phyloP scores from a whole-genome alignment of 2,329 filamentous ascomycete species.

The Pseudogymnoascus pannorum region DNA sequence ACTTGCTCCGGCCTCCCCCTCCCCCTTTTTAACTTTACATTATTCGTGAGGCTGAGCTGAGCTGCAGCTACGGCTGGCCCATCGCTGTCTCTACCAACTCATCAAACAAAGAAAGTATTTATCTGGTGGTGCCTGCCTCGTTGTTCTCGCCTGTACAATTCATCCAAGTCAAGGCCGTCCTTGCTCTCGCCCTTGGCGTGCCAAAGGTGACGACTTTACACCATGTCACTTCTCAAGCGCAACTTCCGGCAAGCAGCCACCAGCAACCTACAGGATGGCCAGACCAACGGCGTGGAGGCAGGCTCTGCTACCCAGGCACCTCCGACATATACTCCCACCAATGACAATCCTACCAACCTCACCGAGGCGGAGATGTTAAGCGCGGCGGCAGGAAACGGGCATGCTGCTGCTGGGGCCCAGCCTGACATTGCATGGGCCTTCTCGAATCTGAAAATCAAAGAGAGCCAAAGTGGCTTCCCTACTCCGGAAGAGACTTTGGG shows the following conservation, averaged over 20 bases:
- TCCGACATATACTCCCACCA: neutral
- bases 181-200: neutral
- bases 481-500: conserved; percentile 54
- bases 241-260: neutral
- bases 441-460: conserved; percentile 31
- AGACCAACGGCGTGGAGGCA: neutral
- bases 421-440: conserved; percentile 26
- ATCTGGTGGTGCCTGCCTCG: neutral
- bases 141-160: neutral
- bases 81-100: neutral
- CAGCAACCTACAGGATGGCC: neutral
- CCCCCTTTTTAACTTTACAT: neutral
- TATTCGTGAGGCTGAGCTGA: neutral
- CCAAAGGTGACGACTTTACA: neutral
- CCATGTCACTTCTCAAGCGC: neutral
- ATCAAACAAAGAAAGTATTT: neutral
- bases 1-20: neutral
- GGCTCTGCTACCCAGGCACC: neutral
- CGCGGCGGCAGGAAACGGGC: neutral
- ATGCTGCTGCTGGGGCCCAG: neutral
- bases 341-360: neutral
- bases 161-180: neutral
- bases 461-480: conserved; percentile 29
- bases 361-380: neutral
- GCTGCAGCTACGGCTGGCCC: neutral